phyloP scores from a whole-genome alignment of 441 rosid genomes.

The Syzygium syzygioides region DNA sequence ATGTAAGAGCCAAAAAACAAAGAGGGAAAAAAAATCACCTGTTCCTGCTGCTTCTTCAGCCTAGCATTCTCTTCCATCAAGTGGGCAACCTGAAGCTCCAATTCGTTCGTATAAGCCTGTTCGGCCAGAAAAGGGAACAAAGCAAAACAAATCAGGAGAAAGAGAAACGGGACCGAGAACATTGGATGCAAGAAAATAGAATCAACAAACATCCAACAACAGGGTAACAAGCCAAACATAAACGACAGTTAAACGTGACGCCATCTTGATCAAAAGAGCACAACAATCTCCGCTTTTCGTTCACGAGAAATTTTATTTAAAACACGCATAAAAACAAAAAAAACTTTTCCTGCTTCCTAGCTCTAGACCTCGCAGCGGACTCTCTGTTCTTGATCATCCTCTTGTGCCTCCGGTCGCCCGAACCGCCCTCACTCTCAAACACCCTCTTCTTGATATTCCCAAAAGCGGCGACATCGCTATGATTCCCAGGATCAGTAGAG shows the following conservation, averaged over 20 bases:
- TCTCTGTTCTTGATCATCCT: slow-evolving; percentile 79
- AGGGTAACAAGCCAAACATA: background rate
- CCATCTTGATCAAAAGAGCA: background rate
- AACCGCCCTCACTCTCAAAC: slow-evolving; percentile 19
- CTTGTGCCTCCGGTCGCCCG: slow-evolving; percentile 38
- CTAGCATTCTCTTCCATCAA: slow-evolving; percentile 55
- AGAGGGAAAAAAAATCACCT: slow-evolving; percentile 17
- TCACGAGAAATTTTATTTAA: background rate
- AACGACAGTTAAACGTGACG: background rate
- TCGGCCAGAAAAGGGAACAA: background rate
- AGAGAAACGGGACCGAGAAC: background rate
- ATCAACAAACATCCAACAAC: background rate
- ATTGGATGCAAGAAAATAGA: background rate
- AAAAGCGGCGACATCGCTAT: slow-evolving; percentile 8
- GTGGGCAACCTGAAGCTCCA: slow-evolving; percentile 48
- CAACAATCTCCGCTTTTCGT: background rate
- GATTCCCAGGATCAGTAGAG: slow-evolving; percentile 12
- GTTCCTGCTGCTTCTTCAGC: slow-evolving; percentile 44
- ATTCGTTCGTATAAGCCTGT: slow-evolving; percentile 68
- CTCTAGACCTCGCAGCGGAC: slow-evolving; percentile 79
- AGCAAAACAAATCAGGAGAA: background rate
- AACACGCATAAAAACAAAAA: slow-evolving; percentile 4
- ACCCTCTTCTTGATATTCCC: slow-evolving; percentile 31
- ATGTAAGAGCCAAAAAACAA: background rate
- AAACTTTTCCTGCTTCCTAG: slow-evolving; percentile 59